These are phyloP conservation scores for Aquilaria yunnanensis DNA, from an alignment of 345 rosid genomes.

Conservation along the genomic window DNA sequence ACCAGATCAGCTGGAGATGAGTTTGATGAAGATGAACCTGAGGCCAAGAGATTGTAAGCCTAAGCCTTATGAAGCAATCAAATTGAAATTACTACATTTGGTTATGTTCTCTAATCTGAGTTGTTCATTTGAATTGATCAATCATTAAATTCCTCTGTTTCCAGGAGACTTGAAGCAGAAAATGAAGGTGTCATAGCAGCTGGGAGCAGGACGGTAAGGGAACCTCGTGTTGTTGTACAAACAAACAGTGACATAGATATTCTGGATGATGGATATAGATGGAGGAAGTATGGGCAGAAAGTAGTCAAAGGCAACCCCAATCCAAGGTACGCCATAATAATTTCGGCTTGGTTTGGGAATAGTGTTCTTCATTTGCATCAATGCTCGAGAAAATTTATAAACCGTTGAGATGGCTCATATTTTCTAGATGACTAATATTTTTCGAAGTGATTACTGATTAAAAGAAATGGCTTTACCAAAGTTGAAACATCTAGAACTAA, in stretches of 20 bases:
- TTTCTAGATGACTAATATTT: too few species aligned
- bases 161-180: conserved; percentile 71
- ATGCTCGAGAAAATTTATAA: too few species aligned
- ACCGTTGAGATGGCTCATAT: too few species aligned
- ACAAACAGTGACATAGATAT: conserved; percentile 93
- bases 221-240: conserved; percentile 91
- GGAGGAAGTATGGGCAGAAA: conserved; percentile 99
- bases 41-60: conserved; percentile 76
- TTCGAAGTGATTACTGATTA: too few species aligned
- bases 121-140: not conserved
- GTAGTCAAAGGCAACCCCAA: conserved; percentile 95
- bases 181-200: conserved; percentile 73
- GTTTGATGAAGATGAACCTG: conserved; percentile 72
- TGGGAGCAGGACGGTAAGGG: conserved; percentile 75
- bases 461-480: too few species aligned
- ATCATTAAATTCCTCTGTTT: not conserved
- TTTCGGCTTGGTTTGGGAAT: too few species aligned
- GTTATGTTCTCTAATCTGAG: not conserved
- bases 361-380: too few species aligned
- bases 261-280: conserved; percentile 89
- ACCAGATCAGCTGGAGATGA: conserved; percentile 58
- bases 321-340: conserved; percentile 44
- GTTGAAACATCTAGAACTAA: too few species aligned
- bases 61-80: not conserved
- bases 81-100: not conserved